Conservation (phyloP, 768 basidiomycete genomes). For the Kwoniella dejecticola region DNA sequence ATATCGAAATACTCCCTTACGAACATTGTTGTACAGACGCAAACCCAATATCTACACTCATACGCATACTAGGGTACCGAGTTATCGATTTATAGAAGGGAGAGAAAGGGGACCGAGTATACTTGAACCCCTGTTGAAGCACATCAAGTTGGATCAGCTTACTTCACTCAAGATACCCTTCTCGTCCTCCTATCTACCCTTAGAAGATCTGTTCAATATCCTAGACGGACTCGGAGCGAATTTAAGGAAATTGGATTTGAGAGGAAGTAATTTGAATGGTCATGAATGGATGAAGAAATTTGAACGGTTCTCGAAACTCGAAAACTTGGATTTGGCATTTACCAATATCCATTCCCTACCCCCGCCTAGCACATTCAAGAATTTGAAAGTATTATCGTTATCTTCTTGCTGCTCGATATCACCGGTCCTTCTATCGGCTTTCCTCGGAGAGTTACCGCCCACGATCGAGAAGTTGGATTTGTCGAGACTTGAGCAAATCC, state of each 20-base stretch:
- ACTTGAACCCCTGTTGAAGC: conserved; percentile 6
- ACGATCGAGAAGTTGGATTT: conserved; percentile 31
- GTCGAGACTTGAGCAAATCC: conserved; percentile 36
- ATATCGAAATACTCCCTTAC: not conserved
- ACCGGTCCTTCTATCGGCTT: conserved; percentile 11
- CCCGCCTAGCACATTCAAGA: not conserved
- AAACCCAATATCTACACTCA: conserved; percentile 14
- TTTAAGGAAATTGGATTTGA: conserved; percentile 33
- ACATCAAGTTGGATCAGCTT: conserved; percentile 32
- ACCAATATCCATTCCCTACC: conserved; percentile 37
- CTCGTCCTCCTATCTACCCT: conserved; percentile 34
- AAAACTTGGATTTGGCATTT: conserved; percentile 37
- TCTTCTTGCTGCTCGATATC: conserved; percentile 32
- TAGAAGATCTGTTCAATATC: conserved; percentile 20
- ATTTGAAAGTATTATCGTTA: conserved; percentile 21
- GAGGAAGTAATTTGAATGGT: conserved; percentile 29
- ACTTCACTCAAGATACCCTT: conserved; percentile 31
- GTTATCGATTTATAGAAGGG: not conserved
- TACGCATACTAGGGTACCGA: not conserved
- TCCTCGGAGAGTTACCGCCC: conserved; percentile 29
- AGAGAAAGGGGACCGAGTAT: not conserved
- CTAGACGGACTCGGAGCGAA: conserved; percentile 25
- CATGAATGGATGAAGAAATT: conserved; percentile 19
- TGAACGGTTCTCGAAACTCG: not conserved
- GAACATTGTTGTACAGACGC: not conserved